A percentile compares a stretch with the other conserved stretches of the same genome.
Evolutionary conservation across 2,329 filamentous ascomycete genomes (phyloP).

Genomic region (Sarocladiaceae sp.): DNA sequence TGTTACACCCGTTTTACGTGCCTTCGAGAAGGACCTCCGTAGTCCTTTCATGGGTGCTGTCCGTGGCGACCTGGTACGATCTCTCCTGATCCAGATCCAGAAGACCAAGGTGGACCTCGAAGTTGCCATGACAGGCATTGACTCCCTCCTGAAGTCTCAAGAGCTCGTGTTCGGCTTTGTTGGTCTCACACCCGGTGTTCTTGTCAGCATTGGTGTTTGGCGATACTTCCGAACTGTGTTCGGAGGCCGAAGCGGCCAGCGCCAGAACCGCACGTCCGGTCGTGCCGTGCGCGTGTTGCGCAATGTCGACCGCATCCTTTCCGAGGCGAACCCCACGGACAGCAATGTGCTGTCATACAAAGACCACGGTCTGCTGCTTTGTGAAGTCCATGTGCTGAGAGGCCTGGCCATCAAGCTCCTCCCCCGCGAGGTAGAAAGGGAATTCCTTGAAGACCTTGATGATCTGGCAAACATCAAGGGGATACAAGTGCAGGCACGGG

Average conservation of each 20-base stretch:
- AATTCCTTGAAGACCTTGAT: slow-evolving; percentile 84
- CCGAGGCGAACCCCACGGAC: slow-evolving; percentile 62
- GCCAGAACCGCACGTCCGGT: slow-evolving; percentile 60
- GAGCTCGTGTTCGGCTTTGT: slow-evolving; percentile 98
- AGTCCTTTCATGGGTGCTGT: slow-evolving; percentile 79
- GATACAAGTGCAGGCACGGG: slow-evolving; percentile 71
- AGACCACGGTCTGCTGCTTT: slow-evolving; percentile 85
- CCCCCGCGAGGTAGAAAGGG: slow-evolving; percentile 69
- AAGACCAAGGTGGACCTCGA: slow-evolving; percentile 99
- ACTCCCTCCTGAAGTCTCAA: slow-evolving; percentile 90
- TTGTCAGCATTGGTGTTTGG: slow-evolving; percentile 72
- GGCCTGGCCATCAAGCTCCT: slow-evolving; percentile 57
- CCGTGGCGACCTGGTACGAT: slow-evolving; percentile 80
- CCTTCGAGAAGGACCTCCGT: slow-evolving; percentile 85
- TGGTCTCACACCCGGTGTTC: slow-evolving; percentile 85
- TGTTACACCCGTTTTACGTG: slow-evolving; percentile 82
- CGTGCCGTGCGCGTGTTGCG: slow-evolving; percentile 74
- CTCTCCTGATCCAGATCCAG: slow-evolving; percentile 91
- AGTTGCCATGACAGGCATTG: slow-evolving; percentile 92
- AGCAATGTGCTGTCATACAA: slow-evolving; percentile 81
- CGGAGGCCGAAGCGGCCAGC: slow-evolving; percentile 65
- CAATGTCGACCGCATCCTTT: slow-evolving; percentile 80
- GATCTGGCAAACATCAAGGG: slow-evolving; percentile 83
- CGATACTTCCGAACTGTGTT: slow-evolving; percentile 69
- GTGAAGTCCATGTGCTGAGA: slow-evolving; percentile 81